Conservation (phyloP, 106 monocot genomes). For the Phalaenopsis equestris region DNA sequence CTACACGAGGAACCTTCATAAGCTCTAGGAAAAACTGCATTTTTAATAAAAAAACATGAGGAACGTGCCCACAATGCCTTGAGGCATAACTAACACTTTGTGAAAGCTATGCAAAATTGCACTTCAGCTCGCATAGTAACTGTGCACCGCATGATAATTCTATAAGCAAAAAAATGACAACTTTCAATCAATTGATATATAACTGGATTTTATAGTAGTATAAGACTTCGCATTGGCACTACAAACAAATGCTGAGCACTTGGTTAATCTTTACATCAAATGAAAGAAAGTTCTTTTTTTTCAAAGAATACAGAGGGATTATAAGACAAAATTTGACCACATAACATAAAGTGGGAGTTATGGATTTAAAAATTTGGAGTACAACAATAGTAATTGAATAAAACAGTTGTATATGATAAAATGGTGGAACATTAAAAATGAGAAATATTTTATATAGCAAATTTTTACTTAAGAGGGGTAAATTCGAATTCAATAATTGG, state of each 20-base stretch:
- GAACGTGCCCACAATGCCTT: neutral
- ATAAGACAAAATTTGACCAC: too few species aligned
- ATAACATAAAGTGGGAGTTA: too few species aligned
- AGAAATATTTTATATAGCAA: too few species aligned
- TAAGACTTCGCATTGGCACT: neutral
- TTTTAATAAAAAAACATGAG: neutral
- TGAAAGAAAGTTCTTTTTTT: too few species aligned
- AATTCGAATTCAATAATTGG: too few species aligned
- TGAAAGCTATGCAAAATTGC: neutral
- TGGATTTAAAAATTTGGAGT: too few species aligned
- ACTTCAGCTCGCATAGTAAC: neutral
- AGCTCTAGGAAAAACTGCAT: slow-evolving; percentile 10
- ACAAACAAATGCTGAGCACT: neutral
- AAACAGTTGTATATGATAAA: too few species aligned
- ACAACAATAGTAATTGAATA: too few species aligned
- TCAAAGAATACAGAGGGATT: too few species aligned
- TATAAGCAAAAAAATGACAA: neutral
- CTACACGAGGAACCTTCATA: slow-evolving; percentile 9
- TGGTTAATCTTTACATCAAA: neutral
- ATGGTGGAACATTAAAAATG: too few species aligned
- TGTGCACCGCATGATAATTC: neutral
- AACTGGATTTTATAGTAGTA: neutral
- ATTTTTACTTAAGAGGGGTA: too few species aligned
- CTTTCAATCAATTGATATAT: neutral
- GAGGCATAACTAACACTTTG: neutral